phyloP scores from a whole-genome alignment of 352 stramenopile species.

The Pythium brassicae region DNA sequence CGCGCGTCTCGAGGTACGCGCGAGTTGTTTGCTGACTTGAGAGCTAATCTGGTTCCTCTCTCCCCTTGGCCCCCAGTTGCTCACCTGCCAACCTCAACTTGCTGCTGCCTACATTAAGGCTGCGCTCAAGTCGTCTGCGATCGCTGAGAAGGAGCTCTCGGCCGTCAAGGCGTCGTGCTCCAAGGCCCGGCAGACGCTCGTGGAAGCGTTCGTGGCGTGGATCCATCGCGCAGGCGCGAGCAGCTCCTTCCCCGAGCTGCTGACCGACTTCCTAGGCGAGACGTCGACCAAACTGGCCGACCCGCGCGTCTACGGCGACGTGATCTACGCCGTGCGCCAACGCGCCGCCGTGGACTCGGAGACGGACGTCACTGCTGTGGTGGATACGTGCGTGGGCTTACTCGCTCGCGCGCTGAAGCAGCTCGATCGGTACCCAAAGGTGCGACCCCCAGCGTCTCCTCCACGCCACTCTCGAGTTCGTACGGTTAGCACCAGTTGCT shows the following conservation, averaged over 20 bases:
- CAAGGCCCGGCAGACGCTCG: conserved; percentile 47
- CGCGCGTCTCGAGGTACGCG: conserved; percentile 48
- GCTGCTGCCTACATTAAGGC: conserved; percentile 4
- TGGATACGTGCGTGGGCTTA: conserved; percentile 23
- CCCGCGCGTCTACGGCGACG: conserved; percentile 63
- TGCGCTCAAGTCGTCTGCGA: conserved; percentile 26
- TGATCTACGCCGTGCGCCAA: conserved; percentile 30
- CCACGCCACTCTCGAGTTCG: too few relatives aligned
- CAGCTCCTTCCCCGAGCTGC: conserved; percentile 21
- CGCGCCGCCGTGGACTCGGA: conserved; percentile 15
- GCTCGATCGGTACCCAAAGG: conserved; percentile 74
- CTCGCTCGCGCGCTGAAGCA: conserved; percentile 50
- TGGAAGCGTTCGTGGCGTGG: conserved; percentile 63
- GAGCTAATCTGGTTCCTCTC: neutral
- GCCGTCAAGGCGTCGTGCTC: conserved; percentile 52
- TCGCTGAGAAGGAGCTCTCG: conserved; percentile 30
- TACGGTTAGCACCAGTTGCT: too few relatives aligned
- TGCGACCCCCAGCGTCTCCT: conserved; percentile 8
- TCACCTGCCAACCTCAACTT: neutral
- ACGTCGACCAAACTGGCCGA: conserved; percentile 67
- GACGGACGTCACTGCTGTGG: conserved; percentile 19
- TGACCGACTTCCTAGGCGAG: conserved; percentile 47
- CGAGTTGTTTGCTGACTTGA: neutral
- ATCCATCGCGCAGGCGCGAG: conserved; percentile 43
- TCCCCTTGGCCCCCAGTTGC: too few relatives aligned